Base-by-base conservation (phyloP, 306 rosid genomes). In the Gillenia trifoliata region DNA sequence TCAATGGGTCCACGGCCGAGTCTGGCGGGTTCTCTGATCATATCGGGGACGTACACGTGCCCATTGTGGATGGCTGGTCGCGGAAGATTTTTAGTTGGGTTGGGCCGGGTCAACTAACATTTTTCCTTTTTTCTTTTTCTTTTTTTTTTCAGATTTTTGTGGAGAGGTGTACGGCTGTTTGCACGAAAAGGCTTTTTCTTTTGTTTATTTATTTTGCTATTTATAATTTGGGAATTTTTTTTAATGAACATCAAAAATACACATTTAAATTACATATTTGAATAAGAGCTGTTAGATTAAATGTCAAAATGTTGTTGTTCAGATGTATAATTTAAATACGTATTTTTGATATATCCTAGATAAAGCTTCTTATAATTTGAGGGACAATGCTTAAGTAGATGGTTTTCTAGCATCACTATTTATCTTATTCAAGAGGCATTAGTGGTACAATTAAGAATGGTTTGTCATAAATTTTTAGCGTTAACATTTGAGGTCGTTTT, bases 31-130 rank as follows among this genome's bases (percentile, higher is more conserved):
- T 26, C n/a, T 11, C 8, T 20, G 36, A 56, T 62, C 52, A 5
- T 60, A 83, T 85, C 68, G 4, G 60, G 43, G 36, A 17, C 86
- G 79, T 72, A 40, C 88, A 81, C 86, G 89, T 88, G 63, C 60
- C 62, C 3, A 5, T 20, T 3, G 28, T 1, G 11, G 17, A 23
- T n/a, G n/a, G n/a, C n/a, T n/a, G n/a, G 57, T 72, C 29, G 2
- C 3, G 2, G 41, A 4, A 59, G 76, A 72, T 40, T 26, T 70
- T 36, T 70, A 13, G 22, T 41, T 75, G 54, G 66, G 63, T 38
- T 66, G 71, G 60, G 67, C 50, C 67, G 3, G 73, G 66, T 66
- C 74, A 55, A 62, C 40, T 30, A 30, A 30, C 66, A 5, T 16
- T 15, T 16, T 15, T 16, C 20, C 6, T 45, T 45, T 36, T 36